Percentiles rank a stretch among this genome's conserved stretches.
Evolutionary conservation across 768 basidiomycete species (phyloP).

Genomic region (Leccinum aurantiacum): DNA sequence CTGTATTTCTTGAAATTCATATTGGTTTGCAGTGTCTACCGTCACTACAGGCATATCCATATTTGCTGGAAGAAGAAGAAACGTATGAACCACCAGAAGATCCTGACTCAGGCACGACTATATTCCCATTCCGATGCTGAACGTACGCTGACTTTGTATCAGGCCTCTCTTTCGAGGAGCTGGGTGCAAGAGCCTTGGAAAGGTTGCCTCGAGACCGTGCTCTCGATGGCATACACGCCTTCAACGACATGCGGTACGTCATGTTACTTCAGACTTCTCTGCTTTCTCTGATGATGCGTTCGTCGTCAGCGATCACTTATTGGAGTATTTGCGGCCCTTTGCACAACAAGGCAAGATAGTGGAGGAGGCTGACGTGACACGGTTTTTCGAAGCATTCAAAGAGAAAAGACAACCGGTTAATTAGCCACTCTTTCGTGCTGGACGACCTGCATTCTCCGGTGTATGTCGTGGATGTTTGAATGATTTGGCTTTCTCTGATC

Average conservation of each 20-base stretch:
- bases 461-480: neutral
- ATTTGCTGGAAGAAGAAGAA: conserved; percentile 74
- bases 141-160: neutral
- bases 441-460: neutral
- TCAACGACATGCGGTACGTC: conserved; percentile 77
- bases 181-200: conserved; percentile 76
- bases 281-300: conserved; percentile 1
- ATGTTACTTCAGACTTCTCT: neutral
- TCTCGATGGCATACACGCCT: conserved; percentile 81
- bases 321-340: conserved; percentile 73
- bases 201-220: conserved; percentile 77
- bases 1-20: neutral
- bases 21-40: conserved; percentile 53
- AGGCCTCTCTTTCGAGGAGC: conserved; percentile 80
- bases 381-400: conserved; percentile 59
- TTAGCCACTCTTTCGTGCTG: neutral
- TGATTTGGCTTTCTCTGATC: neutral
- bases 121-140: neutral
- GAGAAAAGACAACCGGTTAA: conserved; percentile 28
- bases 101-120: conserved; percentile 68
- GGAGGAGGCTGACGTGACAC: conserved; percentile 65
- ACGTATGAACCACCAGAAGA: conserved; percentile 86
- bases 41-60: conserved; percentile 52
- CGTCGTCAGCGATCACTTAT: conserved; percentile 59
- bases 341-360: conserved; percentile 77